Conservation (phyloP, 441 rosid species). For the Euphorbia celastroides region DNA sequence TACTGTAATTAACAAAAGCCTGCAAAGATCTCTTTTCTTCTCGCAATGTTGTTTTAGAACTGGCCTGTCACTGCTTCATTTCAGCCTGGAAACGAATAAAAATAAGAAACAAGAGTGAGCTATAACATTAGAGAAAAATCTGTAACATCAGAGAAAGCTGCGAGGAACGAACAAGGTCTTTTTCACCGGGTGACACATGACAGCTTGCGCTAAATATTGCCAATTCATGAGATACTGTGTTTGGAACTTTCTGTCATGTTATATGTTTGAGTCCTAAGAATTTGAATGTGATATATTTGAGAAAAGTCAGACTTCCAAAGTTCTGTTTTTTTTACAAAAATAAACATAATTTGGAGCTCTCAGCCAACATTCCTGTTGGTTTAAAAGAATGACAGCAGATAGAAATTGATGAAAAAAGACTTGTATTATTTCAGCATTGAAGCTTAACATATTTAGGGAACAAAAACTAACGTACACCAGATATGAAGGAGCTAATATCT, state of each 20-base stretch:
- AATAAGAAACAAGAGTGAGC: background rate
- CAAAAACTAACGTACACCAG: too few relatives aligned
- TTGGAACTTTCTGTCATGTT: background rate
- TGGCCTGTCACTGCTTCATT: slow-evolving; percentile 85
- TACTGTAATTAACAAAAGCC: slow-evolving; percentile 35
- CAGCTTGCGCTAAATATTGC: background rate
- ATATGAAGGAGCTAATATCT: too few relatives aligned
- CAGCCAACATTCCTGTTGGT: too few relatives aligned
- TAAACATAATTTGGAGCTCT: too few relatives aligned
- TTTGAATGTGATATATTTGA: too few relatives aligned
- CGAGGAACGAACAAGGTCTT: background rate
- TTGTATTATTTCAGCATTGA: too few relatives aligned
- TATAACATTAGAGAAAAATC: background rate
- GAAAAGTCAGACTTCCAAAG: too few relatives aligned
- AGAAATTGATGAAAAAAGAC: too few relatives aligned
- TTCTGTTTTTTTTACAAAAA: too few relatives aligned
- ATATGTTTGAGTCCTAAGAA: too few relatives aligned
- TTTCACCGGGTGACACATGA: background rate
- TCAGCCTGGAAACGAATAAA: slow-evolving; percentile 61
- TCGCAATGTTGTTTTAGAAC: slow-evolving; percentile 92
- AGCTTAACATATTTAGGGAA: too few relatives aligned
- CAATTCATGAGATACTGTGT: background rate
- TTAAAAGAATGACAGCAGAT: too few relatives aligned
- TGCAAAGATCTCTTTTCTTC: slow-evolving; percentile 77
- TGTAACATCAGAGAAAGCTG: background rate